Base-by-base conservation (phyloP, 129 eudicot genomes). In the Glebionis coronaria region DNA sequence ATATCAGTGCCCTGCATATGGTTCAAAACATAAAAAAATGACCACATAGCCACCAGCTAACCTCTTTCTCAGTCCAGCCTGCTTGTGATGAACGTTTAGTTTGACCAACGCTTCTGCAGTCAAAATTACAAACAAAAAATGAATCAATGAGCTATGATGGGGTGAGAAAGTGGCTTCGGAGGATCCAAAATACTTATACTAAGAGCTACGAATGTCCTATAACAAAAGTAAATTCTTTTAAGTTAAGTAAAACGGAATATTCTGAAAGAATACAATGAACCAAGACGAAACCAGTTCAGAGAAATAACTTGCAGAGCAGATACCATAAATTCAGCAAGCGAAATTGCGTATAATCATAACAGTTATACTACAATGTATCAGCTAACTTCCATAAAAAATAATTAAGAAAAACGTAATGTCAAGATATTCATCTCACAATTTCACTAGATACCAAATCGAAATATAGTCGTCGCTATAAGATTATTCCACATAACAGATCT, bases 61-160 rank as follows among this genome's bases (percentile, higher is more conserved):
- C 97, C 95, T 87, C 95, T 81, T 87, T 90, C 18, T 82, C 85
- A 7, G 97, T 91, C 95, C 95, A 91, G 44, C 97, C 95, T 15
- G 95, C 92, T 72, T 85, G 81, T 16, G 97, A 91, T 61, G 97
- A 79, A 49, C 95, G 95, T 71, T 82, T 84, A 29, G 78, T 67
- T 57, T 84, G 73, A 65, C 83, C 76, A 68, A 69, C 51, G 47
- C 67, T 51, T 67, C 84, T 85, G 35, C 61, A 60, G 52, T 45
- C 73, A 63, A 56, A 73, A 61, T 67, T 31, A 61, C 62, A 23
- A 61, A 35, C 19, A 25, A 58, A 31, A 49, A 7, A 31, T 13
- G 10, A 35, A 63, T 45, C 59, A 72, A 65, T 27, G 53, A 61
- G 16, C 52, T 56, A 58, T 35, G 74, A 21, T 67, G 58, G 46